These are phyloP conservation scores for Ilex asprella DNA, from an alignment of 257 asterid species.

Conservation along the genomic window DNA sequence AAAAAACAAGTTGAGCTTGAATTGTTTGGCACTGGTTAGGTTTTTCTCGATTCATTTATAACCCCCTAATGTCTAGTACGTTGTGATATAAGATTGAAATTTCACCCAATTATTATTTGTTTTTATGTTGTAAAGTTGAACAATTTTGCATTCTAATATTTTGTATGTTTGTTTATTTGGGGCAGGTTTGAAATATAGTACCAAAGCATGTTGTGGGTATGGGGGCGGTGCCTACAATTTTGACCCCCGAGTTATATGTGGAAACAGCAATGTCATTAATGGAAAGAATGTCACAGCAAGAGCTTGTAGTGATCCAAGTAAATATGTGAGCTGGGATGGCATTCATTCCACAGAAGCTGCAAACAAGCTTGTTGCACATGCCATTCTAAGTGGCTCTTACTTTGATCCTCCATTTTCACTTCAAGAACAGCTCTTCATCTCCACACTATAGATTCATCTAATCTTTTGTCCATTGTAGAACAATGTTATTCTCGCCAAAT, in stretches of 20 bases:
- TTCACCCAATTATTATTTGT: no score
- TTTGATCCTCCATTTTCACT: slow-evolving; percentile 49
- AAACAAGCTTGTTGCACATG: slow-evolving; percentile 51
- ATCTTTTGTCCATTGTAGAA: no score
- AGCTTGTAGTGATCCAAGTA: slow-evolving; percentile 59
- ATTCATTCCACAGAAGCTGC: slow-evolving; percentile 83
- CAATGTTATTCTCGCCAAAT: no score
- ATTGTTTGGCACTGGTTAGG: no score
- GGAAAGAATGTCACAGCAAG: slow-evolving; percentile 35
- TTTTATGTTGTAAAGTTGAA: no score
- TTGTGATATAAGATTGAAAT: no score
- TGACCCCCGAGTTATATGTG: slow-evolving; percentile 41
- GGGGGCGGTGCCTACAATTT: slow-evolving; percentile 70
- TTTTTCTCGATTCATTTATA: no score
- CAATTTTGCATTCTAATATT: not conserved
- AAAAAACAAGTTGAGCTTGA: no score
- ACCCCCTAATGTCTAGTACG: no score
- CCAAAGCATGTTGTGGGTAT: slow-evolving; percentile 72
- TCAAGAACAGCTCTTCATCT: slow-evolving; percentile 31
- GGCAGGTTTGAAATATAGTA: slow-evolving; percentile 57
- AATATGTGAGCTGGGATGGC: slow-evolving; percentile 77
- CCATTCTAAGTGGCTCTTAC: slow-evolving; percentile 45
- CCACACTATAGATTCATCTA: slow-evolving; percentile 27
- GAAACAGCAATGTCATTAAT: slow-evolving; percentile 36
- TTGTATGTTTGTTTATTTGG: not conserved